Evolutionary conservation across 2,329 filamentous ascomycete genomes (phyloP).

Genomic region (Dichotomopilus funicola): DNA sequence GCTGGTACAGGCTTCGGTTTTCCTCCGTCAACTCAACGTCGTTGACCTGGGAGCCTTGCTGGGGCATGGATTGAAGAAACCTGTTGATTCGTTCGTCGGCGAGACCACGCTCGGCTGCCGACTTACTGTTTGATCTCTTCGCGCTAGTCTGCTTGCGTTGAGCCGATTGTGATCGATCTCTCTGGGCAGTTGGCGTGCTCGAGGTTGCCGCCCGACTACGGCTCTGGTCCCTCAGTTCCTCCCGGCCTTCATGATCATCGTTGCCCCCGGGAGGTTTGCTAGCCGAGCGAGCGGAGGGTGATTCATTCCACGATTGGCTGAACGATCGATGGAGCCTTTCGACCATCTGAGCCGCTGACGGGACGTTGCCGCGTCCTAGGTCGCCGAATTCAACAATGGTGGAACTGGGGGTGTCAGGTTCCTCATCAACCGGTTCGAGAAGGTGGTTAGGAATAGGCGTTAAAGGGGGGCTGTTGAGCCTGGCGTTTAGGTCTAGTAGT

Average conservation of each 20-base stretch:
- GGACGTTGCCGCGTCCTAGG: neutral
- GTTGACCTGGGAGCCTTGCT: neutral
- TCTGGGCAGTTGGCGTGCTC: neutral
- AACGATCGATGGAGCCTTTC: constrained; percentile 1
- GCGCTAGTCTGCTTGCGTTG: neutral
- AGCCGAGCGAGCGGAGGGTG: neutral
- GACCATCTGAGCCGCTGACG: constrained; percentile 6
- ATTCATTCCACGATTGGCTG: neutral
- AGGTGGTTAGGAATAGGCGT: neutral
- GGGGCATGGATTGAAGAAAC: constrained; percentile 8
- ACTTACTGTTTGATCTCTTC: neutral
- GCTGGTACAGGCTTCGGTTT: constrained; percentile 13
- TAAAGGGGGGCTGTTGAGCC: neutral
- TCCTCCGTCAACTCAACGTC: constrained; percentile 9
- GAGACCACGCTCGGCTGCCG: neutral
- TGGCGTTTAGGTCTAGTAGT: neutral
- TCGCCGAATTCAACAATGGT: constrained; percentile 12
- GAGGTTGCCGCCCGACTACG: neutral
- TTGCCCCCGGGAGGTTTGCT: neutral
- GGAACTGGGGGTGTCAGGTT: constrained; percentile 8
- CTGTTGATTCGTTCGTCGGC: constrained; percentile 7
- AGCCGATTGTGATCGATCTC: constrained; percentile 5
- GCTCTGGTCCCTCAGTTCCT: neutral
- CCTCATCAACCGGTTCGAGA: constrained; percentile 1
- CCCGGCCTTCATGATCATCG: neutral